A percentile compares a stretch with the other conserved stretches of the same genome.
phyloP scores from a whole-genome alignment of 148 eudicot genomes.

The Rhododendron griersonianum region DNA sequence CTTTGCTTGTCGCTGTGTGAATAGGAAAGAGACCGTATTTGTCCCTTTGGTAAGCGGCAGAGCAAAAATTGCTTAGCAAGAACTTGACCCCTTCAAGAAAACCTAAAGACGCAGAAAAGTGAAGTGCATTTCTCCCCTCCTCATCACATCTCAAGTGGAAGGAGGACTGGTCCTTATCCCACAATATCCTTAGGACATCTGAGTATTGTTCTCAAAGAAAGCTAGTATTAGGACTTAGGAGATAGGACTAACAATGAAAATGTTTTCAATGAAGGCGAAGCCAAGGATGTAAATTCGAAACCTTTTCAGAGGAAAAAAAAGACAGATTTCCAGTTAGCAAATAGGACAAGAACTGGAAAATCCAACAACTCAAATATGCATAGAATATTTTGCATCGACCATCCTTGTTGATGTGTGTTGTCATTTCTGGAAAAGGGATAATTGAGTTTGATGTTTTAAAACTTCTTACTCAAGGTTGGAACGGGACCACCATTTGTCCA shows the following conservation, averaged over 20 bases:
- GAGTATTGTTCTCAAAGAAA: neutral
- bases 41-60: conserved; percentile 16
- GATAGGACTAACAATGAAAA: neutral
- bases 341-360: neutral
- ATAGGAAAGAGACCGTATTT: conserved; percentile 18
- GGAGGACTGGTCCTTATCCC: conserved; percentile 18
- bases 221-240: neutral
- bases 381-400: neutral
- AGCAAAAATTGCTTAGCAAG: conserved; percentile 7
- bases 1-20: conserved; percentile 20
- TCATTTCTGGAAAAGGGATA: neutral
- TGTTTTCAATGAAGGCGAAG: neutral
- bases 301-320: neutral
- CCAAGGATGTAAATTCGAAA: neutral
- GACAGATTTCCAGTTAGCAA: neutral
- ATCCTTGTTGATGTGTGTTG: neutral
- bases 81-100: conserved; percentile 22
- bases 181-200: conserved; percentile 21
- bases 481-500: neutral
- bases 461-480: neutral
- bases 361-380: neutral
- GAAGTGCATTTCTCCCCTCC: conserved; percentile 22
- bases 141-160: conserved; percentile 13
- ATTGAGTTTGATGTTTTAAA: neutral
- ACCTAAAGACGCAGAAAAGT: conserved; percentile 15